Base-by-base conservation (phyloP, 805 yeast genomes). In the Starmerella khaoyaiensis region DNA sequence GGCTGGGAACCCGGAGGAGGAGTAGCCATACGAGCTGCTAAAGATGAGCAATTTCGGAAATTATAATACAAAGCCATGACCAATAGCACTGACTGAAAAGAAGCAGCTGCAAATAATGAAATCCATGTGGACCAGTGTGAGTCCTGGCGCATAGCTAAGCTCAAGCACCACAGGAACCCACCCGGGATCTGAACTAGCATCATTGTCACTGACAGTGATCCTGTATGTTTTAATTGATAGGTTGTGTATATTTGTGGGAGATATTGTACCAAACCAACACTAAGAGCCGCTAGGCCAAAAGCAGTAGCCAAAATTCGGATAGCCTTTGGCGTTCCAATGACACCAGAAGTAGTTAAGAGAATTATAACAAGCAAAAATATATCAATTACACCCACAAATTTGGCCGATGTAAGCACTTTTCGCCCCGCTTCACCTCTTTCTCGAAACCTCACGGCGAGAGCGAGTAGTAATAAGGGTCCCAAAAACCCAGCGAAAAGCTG, bases 101-200 rank as follows among this genome's bases (percentile, higher is more conserved):
- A 43, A 0, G 87, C 86, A 0, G 93, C 84, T 1, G 75, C 67
- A 31, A 79, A 64, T 50, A 76, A 79, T 8, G 93, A 82, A 27
- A 81, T 52, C 93, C 93, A 82, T 10, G 84, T 72, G 48, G 87
- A 76, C 94, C 94, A 82, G 44, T 71, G 71, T 1, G 87, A 71
- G 6, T 82, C 90, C 29, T 79, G 78, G 32, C 84, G 72, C 41
- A 71, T 55, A 37, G 72, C 77, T 36, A 82, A 61, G 1, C 80
- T 72, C n/a, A 72, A 65, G 2, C 90, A 71, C 79, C 87, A 82
- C 2, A 81, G 39, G 45, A 69, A 77, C 14, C 94, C 94, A 12
- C 94, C 94, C 0, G 94, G 94, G 15, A 93, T 80, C 55, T 82
- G 94, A 45, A 83, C 68, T 29, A 74, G 60, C 87, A 82, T 79